Base-by-base conservation (phyloP, 1,284 basidiomycete genomes). In the Cryptococcus sp. region DNA sequence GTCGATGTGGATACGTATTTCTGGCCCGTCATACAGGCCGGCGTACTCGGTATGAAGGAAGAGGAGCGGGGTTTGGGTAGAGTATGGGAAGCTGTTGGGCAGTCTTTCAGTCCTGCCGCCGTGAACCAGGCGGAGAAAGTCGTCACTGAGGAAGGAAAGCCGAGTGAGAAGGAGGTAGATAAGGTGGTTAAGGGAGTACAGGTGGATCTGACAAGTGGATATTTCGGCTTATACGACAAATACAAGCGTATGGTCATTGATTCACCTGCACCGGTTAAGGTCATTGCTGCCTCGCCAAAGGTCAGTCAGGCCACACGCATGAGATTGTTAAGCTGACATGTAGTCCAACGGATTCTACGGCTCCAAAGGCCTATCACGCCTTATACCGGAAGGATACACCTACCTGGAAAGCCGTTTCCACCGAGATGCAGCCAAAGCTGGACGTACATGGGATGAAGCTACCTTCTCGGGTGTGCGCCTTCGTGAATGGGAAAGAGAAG, bases 271-370 rank as follows among this genome's bases (percentile, higher is more conserved):
- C 79, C 83, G 21, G 86, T 86, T 51, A 76, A 84, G 37, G 83
- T 98, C 51, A 82, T 98, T 2, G 87, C 87, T 36, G 89, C 96
- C 2, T 84, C 87, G 53, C 94, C 94, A 0, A 83, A 87, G 78
- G 91, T 91, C 56, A 50, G 78, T 63, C 7, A 25, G n/a, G 16
- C 24, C 16, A n/a, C 19, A 28, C 19, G 18, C 5, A 28, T n/a
- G n/a, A 14, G 24, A 34, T 46, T 18, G 28, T 43, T 19, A 37
- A 40, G 39, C 34, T 50, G 31, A 25, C 42, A 31, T 53, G 28
- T 58, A 92, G 88, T 88, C 92, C 16, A 99, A 99, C 66, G 94
- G 94, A 0, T 99, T 99, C 74, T 92, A 85, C 67, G 86, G 85
- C 3, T 96, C 91, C 2, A 82, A 79, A 50, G 96, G 94, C 1